Evolutionary conservation across 2,329 filamentous ascomycete species (phyloP).

Genomic region (Aplosporella prunicola): DNA sequence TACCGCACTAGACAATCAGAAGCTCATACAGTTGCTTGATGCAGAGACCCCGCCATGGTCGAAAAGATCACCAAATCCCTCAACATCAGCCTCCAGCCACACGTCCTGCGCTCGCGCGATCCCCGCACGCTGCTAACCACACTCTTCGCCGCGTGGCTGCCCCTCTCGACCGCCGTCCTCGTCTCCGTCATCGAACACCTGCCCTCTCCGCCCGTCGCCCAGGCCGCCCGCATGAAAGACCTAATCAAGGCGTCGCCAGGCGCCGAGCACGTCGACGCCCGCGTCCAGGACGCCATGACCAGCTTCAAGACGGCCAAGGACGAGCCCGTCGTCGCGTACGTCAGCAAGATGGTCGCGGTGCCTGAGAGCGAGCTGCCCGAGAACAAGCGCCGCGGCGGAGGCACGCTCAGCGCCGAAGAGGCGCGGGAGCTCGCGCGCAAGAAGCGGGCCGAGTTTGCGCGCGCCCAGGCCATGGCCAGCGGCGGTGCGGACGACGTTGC

Average conservation of each 20-base stretch:
- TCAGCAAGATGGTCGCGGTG: slow-evolving; percentile 97
- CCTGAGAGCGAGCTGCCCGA: slow-evolving; percentile 85
- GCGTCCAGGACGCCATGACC: slow-evolving; percentile 70
- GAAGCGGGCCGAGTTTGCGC: slow-evolving; percentile 82
- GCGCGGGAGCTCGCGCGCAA: slow-evolving; percentile 77
- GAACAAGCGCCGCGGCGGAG: slow-evolving; percentile 62
- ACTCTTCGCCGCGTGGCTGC: slow-evolving; percentile 83
- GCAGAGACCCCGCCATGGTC: slow-evolving; percentile 64
- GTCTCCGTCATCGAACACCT: slow-evolving; percentile 92
- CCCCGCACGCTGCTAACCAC: slow-evolving; percentile 74
- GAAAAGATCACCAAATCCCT: slow-evolving; percentile 95
- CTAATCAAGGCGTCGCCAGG: slow-evolving; percentile 75
- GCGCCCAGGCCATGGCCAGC: slow-evolving; percentile 56
- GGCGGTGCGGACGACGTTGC: slow-evolving; percentile 40
- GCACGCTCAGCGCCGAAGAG: slow-evolving; percentile 72
- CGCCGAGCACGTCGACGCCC: slow-evolving; percentile 56
- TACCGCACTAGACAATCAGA: slow-evolving; percentile 27
- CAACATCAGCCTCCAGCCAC: slow-evolving; percentile 71
- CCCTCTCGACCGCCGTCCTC: slow-evolving; percentile 80
- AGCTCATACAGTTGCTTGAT: slow-evolving; percentile 28
- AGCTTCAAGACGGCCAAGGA: slow-evolving; percentile 61
- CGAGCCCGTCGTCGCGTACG: slow-evolving; percentile 81
- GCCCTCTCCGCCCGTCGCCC: slow-evolving; percentile 71
- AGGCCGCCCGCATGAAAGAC: slow-evolving; percentile 68
- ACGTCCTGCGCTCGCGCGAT: slow-evolving; percentile 75